These are phyloP conservation scores for Letharia lupina DNA, from an alignment of 495 filamentous ascomycete species.

Conservation along the genomic window DNA sequence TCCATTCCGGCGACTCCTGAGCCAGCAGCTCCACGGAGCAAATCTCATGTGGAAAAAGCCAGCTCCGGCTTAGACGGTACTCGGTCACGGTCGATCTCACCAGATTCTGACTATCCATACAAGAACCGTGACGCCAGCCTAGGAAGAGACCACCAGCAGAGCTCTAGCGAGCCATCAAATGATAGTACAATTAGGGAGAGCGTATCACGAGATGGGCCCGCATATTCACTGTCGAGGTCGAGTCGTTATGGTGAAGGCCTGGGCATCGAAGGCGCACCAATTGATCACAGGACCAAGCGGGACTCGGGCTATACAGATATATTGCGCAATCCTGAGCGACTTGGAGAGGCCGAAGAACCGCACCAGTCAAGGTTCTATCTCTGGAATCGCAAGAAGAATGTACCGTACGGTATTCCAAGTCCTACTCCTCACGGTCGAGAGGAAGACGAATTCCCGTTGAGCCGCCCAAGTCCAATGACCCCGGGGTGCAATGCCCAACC, in stretches of 20 bases:
- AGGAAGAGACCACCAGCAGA: conserved; percentile 5
- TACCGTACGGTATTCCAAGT: conserved; percentile 32
- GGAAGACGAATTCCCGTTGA: conserved; percentile 39
- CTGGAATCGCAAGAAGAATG: conserved; percentile 33
- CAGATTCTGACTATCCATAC: not conserved
- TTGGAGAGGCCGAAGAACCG: conserved; percentile 10
- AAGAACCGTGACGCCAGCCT: conserved; percentile 1
- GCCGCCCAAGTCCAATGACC: conserved; percentile 19
- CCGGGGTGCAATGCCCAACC: conserved; percentile 21
- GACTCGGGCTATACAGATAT: conserved; percentile 5
- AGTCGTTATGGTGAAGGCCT: conserved; percentile 5
- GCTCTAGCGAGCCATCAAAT: not conserved
- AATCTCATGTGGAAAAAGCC: not conserved
- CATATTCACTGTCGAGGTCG: not conserved
- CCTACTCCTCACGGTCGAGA: conserved; percentile 36
- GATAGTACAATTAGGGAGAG: conserved; percentile 8
- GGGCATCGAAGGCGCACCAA: conserved; percentile 10
- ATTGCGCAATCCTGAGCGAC: conserved; percentile 10
- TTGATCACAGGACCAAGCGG: conserved; percentile 5
- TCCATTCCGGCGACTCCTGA: not conserved
- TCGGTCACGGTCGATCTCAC: conserved; percentile 1
- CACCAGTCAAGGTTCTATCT: conserved; percentile 35
- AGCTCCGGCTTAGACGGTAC: conserved; percentile 2
- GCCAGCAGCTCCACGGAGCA: not conserved
- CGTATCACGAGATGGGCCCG: conserved; percentile 1